Conservation (phyloP, 2,329 filamentous ascomycete genomes). For the Pestalotiopsis sp. region DNA sequence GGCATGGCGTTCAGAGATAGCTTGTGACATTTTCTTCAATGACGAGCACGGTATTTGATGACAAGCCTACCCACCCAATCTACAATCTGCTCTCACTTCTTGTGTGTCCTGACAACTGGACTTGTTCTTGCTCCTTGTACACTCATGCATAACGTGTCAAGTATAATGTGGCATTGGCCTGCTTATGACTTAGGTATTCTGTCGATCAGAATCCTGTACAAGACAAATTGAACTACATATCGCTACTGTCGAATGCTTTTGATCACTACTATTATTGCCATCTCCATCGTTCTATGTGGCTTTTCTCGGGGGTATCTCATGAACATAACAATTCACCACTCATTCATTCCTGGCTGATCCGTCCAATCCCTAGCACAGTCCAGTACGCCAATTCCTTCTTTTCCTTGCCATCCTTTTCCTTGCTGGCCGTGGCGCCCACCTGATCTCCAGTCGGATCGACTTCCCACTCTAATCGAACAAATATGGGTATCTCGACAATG, state of each 20-base stretch:
- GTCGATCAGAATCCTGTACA: too few species aligned
- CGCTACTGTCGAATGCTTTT: background rate
- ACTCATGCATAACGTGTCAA: too few species aligned
- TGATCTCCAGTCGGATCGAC: slow-evolving; percentile 66
- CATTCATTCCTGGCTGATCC: slow-evolving; percentile 63
- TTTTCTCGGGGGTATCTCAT: slow-evolving; percentile 14
- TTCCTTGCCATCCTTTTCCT: slow-evolving; percentile 67
- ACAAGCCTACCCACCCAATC: slow-evolving; percentile 16
- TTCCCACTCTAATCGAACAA: slow-evolving; percentile 92
- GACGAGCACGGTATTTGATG: slow-evolving; percentile 40
- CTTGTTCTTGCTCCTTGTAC: too few species aligned
- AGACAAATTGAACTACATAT: too few species aligned
- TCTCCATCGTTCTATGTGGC: background rate
- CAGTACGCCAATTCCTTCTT: slow-evolving; percentile 93
- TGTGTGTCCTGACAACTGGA: background rate
- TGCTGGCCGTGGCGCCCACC: slow-evolving; percentile 61
- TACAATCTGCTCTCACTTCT: background rate
- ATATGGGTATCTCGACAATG: slow-evolving; percentile 86
- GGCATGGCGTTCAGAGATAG: slow-evolving; percentile 54
- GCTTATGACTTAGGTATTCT: too few species aligned
- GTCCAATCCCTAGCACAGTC: slow-evolving; percentile 88
- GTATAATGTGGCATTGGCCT: too few species aligned
- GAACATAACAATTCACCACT: slow-evolving; percentile 23
- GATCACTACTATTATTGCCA: background rate
- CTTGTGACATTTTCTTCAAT: slow-evolving; percentile 41